Base-by-base conservation (phyloP, 2,329 filamentous ascomycete genomes). In the Exophiala calicioides region DNA sequence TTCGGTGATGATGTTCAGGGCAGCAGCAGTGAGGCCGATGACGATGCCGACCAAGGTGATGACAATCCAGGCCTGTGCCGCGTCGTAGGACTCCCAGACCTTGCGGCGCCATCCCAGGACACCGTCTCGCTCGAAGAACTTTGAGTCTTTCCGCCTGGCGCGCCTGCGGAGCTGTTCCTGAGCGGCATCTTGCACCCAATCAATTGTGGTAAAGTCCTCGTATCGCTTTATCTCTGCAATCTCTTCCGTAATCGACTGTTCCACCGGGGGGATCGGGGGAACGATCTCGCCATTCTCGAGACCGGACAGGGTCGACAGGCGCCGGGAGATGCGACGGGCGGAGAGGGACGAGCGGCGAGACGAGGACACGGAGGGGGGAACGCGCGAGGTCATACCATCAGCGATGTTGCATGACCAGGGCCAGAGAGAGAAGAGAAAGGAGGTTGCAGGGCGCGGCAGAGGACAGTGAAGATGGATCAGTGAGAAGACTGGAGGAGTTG, bases 181-280 rank as follows among this genome's bases (percentile, higher is more conserved):
- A 24, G 90, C 86, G 8, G 91, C 90, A 78, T 98, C 93, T 67
- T 98, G 91, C 0, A 98, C 91, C 93, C 93, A 98, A 69, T 98
- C 93, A 81, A 76, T 72, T 1, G 93, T 98, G 4, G 90, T 95
- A 66, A 98, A 98, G 70, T 98, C 93, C 79, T 95, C 93, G 71
- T 98, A 98, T 72, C 91, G 81, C 72, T 96, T 96, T 66, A 98
- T 97, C 74, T 96, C 86, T 19, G 87, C 90, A 64, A 98, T 95
- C 72, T 98, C 93, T 64, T 97, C 90, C 52, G 90, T 86, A 57
- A 95, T 88, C 53, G 85, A 81, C 52, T 84, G 80, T 61, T 87
- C 81, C 44, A 77, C 81, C 20, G 74, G 67, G 24, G 66, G 75
- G 8, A 74, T 70, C 37, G 74, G 71, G 50, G 71, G 71, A 13